Evolutionary conservation across 805 yeast genomes (phyloP).

Genomic region (Candida methanosorbosa): DNA sequence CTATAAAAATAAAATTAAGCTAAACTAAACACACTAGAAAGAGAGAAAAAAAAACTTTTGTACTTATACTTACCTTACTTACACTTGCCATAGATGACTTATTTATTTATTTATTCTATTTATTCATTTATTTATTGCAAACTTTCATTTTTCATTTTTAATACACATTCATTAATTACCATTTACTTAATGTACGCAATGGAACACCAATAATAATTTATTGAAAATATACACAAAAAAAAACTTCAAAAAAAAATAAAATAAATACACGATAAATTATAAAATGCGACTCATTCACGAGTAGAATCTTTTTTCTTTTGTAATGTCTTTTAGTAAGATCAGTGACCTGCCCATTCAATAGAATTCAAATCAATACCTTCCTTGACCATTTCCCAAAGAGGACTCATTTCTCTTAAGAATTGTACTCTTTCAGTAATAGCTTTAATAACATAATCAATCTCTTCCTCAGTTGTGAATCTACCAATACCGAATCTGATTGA

Average conservation of each 20-base stretch:
- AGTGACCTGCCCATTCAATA: constrained; percentile 98
- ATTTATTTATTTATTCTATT: too few species aligned
- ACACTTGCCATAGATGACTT: too few species aligned
- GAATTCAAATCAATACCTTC: constrained; percentile 93
- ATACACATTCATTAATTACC: too few species aligned
- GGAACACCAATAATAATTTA: too few species aligned
- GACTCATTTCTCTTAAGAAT: constrained; percentile 85
- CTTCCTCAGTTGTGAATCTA: constrained; percentile 93
- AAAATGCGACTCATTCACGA: too few species aligned
- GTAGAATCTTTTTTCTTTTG: too few species aligned
- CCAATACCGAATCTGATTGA: constrained; percentile 96
- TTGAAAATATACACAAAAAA: too few species aligned
- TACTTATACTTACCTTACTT: too few species aligned
- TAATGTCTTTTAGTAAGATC: not conserved
- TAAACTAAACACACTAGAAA: not conserved
- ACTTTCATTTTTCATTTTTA: too few species aligned
- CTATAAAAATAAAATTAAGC: not conserved
- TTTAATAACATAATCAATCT: constrained; percentile 84
- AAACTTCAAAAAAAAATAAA: not conserved
- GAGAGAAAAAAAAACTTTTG: not conserved
- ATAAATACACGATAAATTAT: not conserved
- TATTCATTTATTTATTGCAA: too few species aligned
- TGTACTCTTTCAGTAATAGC: constrained; percentile 87
- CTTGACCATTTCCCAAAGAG: constrained; percentile 99
- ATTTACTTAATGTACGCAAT: too few species aligned